Evolutionary conservation across 768 basidiomycete species (phyloP).

Genomic region (Boletus vermiculosoides): DNA sequence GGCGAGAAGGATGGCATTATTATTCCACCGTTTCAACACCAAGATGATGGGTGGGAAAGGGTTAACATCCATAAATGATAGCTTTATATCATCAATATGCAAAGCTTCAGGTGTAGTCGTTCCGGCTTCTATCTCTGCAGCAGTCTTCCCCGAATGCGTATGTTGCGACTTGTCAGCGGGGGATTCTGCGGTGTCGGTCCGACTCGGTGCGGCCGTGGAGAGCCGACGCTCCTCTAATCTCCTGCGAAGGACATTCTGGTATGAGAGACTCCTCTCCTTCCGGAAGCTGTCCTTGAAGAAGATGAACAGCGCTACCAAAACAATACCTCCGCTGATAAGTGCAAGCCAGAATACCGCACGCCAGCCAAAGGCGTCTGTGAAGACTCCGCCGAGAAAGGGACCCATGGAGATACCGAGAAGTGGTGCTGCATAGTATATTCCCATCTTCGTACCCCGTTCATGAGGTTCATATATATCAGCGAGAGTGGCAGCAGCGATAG

Average conservation of each 20-base stretch:
- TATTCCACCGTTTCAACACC: constrained; percentile 65
- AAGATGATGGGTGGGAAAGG: constrained; percentile 59
- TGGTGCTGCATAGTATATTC: constrained; percentile 78
- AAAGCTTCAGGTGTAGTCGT: neutral
- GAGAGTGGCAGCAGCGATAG: constrained; percentile 75
- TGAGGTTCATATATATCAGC: constrained; percentile 77
- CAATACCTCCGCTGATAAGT: constrained; percentile 54
- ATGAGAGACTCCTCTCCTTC: constrained; percentile 75
- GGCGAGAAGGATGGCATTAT: constrained; percentile 53
- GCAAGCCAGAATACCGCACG: constrained; percentile 86
- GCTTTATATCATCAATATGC: constrained; percentile 39
- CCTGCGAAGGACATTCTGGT: constrained; percentile 62
- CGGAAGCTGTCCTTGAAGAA: constrained; percentile 84
- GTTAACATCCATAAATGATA: constrained; percentile 69
- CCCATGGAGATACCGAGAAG: constrained; percentile 69
- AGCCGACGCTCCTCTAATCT: constrained; percentile 31
- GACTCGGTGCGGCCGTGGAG: constrained; percentile 3
- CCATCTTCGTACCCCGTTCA: constrained; percentile 82
- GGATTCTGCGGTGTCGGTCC: neutral
- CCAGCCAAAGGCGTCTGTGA: constrained; percentile 73
- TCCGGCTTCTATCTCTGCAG: constrained; percentile 4
- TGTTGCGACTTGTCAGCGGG: constrained; percentile 9
- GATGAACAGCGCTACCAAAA: constrained; percentile 54
- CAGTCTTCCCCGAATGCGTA: neutral
- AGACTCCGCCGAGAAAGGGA: constrained; percentile 66